Evolutionary conservation across 805 yeast species (phyloP).

Genomic region (Zygotorulaspora sp.): DNA sequence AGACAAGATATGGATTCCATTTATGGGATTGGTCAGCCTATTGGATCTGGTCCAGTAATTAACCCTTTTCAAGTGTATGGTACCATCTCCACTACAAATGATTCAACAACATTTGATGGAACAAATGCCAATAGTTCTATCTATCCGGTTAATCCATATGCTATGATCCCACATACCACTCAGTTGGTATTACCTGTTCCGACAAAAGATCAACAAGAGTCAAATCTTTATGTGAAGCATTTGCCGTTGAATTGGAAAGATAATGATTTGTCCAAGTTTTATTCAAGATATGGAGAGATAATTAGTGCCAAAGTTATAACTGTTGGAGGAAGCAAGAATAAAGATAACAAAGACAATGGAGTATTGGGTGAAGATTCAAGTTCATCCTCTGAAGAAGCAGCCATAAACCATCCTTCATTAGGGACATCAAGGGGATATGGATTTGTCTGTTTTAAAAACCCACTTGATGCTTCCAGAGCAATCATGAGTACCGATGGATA

Average conservation of each 20-base stretch:
- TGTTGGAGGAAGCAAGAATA: conserved; percentile 32
- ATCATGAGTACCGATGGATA: conserved; percentile 46
- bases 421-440: conserved; percentile 68
- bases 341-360: conserved; percentile 4
- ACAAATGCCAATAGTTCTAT: conserved; percentile 4
- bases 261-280: conserved; percentile 43
- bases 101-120: conserved; percentile 8
- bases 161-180: conserved; percentile 6
- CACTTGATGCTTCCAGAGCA: conserved; percentile 65
- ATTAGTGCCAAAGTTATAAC: conserved; percentile 55
- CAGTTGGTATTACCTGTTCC: conserved; percentile 30
- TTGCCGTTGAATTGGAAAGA: conserved; percentile 55
- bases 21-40: conserved; percentile 4
- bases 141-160: conserved; percentile 8
- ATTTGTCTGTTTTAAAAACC: conserved; percentile 67
- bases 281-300: conserved; percentile 46
- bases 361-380: neutral
- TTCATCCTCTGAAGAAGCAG: conserved; percentile 1
- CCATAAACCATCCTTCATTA: conserved; percentile 7
- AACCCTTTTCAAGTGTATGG: conserved; percentile 9
- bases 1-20: conserved; percentile 4
- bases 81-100: conserved; percentile 7
- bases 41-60: conserved; percentile 4
- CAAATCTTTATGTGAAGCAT: conserved; percentile 68
- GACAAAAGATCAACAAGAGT: conserved; percentile 52